Evolutionary conservation across 208 protist genomes (phyloP).

Genomic region (Tetramitus jugosus): DNA sequence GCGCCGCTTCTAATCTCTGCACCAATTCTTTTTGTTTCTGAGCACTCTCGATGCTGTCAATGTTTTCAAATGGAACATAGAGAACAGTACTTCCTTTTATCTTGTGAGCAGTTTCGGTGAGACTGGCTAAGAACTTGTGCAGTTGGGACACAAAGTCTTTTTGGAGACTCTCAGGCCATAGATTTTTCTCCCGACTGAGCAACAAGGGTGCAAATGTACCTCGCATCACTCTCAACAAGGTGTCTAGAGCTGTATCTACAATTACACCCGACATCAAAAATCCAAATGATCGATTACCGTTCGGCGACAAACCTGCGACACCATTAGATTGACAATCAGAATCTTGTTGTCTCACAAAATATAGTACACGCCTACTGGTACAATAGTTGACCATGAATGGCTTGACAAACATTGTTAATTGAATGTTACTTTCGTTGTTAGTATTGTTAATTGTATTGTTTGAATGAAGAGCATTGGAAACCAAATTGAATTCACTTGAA

Average conservation of each 20-base stretch:
- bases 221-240: conserved; percentile 70
- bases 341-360: too few relatives aligned
- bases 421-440: too few relatives aligned
- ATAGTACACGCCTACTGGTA: too few relatives aligned
- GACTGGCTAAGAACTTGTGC: conserved; percentile 91
- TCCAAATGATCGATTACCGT: too few relatives aligned
- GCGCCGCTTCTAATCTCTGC: conserved; percentile 87
- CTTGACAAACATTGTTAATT: too few relatives aligned
- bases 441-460: too few relatives aligned
- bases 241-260: conserved; percentile 57
- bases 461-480: too few relatives aligned
- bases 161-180: conserved; percentile 84
- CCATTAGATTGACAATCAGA: too few relatives aligned
- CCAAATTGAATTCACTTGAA: too few relatives aligned
- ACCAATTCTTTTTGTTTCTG: conserved; percentile 84
- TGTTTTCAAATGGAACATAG: conserved; percentile 86
- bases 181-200: conserved; percentile 54
- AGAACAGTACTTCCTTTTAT: conserved; percentile 87
- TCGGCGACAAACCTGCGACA: too few relatives aligned
- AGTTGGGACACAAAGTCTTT: conserved; percentile 84
- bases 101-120: conserved; percentile 86
- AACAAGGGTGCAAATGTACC: conserved; percentile 66
- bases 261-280: too few relatives aligned
- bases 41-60: conserved; percentile 51
- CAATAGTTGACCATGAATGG: too few relatives aligned